Evolutionary conservation across 345 rosid genomes (phyloP), one percentile per base, ranked within the genome.

Genomic region (Linum usitatissimum): DNA sequence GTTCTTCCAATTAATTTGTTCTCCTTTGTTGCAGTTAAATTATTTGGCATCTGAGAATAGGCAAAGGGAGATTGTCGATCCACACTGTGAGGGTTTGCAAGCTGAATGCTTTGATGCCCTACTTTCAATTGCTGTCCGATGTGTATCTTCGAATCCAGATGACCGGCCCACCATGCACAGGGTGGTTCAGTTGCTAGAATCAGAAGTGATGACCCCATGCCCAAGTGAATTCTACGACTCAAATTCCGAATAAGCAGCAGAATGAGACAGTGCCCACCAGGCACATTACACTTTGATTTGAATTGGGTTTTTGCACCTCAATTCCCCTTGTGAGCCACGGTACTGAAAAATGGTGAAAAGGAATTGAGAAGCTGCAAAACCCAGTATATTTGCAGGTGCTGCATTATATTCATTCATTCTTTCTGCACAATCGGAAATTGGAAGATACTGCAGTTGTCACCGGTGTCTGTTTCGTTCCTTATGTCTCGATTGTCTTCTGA

Each of bases 141-240:
- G 99, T 19, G 86, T 90, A 36, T 85, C 90, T 66, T 79, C 93
- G 0, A 74, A 62, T 71, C 90, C 99, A 5, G 94, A 90, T 61
- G 96, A 90, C 62, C 80, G 99, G 53, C 99, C 96, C 59, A 86
- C 90, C 70, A 93, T 90, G 97, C 99, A 93, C 77, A 80, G 96
- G 73, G 96, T 93, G 60, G 87, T 90, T 34, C 99, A 93, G 67
- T 70, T 86, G 61, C 92, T 93, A 15, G 97, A 90, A 75, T 87
- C 99, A 23, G 99, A 87, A 68, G 96, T 90, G 62, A 90, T 90
- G 97, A 90, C 96, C 69, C 99, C 99, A 40, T 93, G 96, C 77
- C 99, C 97, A 10, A 93, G 99, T 62, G 97, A 93, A 65, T 87
- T 93, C 21, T 90, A 93, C 40, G 99, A 93, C 76, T 86, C 96